These are phyloP conservation scores for Dendrocalamus sinicus DNA, from an alignment of 176 grass and related monocot genomes.

Conservation along the genomic window DNA sequence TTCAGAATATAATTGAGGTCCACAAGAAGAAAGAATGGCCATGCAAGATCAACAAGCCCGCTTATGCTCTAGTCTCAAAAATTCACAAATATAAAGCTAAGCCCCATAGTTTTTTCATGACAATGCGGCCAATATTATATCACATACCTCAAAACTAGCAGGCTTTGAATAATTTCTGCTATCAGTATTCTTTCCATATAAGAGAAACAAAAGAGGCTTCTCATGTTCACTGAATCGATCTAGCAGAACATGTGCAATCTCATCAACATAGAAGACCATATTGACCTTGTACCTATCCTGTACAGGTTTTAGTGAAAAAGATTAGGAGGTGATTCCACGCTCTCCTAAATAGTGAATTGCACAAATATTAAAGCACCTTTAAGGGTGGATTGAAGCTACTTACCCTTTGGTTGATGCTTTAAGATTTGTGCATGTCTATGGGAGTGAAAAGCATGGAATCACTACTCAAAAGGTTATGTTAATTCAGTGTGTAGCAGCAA, in stretches of 20 bases:
- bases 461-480: not conserved
- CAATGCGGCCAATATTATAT: not conserved
- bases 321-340: not conserved
- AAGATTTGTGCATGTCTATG: too few relatives aligned
- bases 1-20: not conserved
- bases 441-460: too few relatives aligned
- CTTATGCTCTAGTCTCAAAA: not conserved
- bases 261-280: conserved; percentile 84
- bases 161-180: conserved; percentile 91
- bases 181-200: conserved; percentile 83
- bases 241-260: conserved; percentile 69
- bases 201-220: conserved; percentile 80
- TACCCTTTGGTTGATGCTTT: too few relatives aligned
- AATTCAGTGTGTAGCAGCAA: not conserved
- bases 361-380: too few relatives aligned
- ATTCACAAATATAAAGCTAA: conserved; percentile 24
- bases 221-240: conserved; percentile 50
- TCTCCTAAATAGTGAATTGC: too few relatives aligned
- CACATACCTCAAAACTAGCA: conserved; percentile 80
- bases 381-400: too few relatives aligned
- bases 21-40: not conserved
- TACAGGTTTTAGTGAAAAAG: conserved; percentile 19
- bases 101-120: not conserved
- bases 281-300: conserved; percentile 88
- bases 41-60: not conserved